phyloP scores from a whole-genome alignment of 2,329 filamentous ascomycete genomes.

The Metarhizium brunneum region DNA sequence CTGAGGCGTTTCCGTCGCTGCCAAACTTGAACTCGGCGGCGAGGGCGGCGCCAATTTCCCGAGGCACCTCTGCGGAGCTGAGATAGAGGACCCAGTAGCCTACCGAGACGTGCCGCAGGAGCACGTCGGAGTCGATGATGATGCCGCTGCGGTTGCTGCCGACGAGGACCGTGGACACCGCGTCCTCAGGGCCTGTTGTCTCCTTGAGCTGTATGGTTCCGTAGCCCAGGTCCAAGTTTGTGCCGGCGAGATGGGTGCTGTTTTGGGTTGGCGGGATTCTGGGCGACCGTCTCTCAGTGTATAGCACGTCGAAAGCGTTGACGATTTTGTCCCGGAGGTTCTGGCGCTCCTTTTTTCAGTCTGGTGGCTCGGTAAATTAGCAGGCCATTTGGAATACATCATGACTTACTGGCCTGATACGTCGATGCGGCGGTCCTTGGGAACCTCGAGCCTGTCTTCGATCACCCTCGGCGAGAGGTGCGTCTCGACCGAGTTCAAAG shows the following conservation, averaged over 20 bases:
- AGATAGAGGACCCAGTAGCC: slow-evolving; percentile 14
- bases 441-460: slow-evolving; percentile 17
- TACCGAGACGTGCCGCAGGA: slow-evolving; percentile 18
- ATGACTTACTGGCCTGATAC: slow-evolving; percentile 19
- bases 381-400: no score
- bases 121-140: slow-evolving; percentile 11
- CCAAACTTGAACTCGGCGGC: not conserved
- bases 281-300: slow-evolving; percentile 25
- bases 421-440: slow-evolving; percentile 11
- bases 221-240: slow-evolving; percentile 35
- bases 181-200: slow-evolving; percentile 6
- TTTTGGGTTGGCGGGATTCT: slow-evolving; percentile 26
- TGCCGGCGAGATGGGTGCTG: slow-evolving; percentile 25
- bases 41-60: not conserved
- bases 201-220: slow-evolving; percentile 12
- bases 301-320: slow-evolving; percentile 23
- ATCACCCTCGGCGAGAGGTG: slow-evolving; percentile 17
- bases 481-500: slow-evolving; percentile 23
- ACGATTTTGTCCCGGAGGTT: slow-evolving; percentile 11
- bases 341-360: not conserved
- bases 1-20: not conserved
- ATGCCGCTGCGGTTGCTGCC: slow-evolving; percentile 10
- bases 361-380: not conserved
- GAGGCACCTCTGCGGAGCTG: not conserved
- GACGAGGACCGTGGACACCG: slow-evolving; percentile 12